Conservation (phyloP, 2,329 filamentous ascomycete species). For the Trichophyton mentagrophytes region DNA sequence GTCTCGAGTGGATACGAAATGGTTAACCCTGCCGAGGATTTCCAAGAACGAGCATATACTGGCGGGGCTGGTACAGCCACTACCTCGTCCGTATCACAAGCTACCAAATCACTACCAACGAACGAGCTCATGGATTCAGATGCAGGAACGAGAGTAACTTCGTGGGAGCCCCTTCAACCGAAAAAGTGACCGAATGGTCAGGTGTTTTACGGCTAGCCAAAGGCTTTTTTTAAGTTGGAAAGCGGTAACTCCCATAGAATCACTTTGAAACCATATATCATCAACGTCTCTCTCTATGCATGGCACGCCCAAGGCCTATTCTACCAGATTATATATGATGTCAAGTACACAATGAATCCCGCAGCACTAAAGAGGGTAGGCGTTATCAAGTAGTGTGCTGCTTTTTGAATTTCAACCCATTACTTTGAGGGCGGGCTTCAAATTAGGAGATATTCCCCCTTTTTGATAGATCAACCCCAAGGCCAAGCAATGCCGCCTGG, state of each 20-base stretch:
- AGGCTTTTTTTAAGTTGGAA: background rate
- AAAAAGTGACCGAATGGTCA: background rate
- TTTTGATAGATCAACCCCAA: too few species aligned
- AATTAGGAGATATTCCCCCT: too few species aligned
- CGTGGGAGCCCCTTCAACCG: slow-evolving; percentile 5
- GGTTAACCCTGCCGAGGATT: background rate
- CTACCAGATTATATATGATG: background rate
- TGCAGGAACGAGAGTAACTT: background rate
- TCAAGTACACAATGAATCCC: too few species aligned
- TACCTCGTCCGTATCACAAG: background rate
- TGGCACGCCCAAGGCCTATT: background rate
- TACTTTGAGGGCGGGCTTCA: too few species aligned
- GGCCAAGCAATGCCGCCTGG: too few species aligned
- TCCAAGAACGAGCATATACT: background rate
- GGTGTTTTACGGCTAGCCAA: background rate
- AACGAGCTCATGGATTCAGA: slow-evolving; percentile 7
- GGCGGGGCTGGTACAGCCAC: too few species aligned
- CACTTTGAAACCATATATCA: background rate
- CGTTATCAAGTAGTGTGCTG: too few species aligned
- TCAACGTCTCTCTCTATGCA: background rate
- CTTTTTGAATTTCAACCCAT: too few species aligned
- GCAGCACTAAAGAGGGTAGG: too few species aligned
- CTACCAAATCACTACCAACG: background rate
- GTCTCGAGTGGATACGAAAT: background rate
- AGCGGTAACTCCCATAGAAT: background rate